Base-by-base conservation (phyloP, 2,329 filamentous ascomycete species). In the Epichloe glyceriae region DNA sequence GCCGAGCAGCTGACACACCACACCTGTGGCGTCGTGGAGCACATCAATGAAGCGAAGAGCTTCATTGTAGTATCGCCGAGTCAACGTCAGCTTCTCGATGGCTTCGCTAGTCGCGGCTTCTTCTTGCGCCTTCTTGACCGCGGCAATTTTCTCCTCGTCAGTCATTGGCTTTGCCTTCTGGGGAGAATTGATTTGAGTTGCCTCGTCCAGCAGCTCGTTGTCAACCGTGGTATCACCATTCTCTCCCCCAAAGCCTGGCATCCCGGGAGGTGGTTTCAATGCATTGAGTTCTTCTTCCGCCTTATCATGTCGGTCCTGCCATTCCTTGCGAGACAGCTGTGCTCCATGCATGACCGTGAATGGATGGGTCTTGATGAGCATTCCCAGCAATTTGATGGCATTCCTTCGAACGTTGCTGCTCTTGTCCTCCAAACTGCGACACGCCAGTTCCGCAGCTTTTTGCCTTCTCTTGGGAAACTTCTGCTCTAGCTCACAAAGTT, bases 341-440 rank as follows among this genome's bases (percentile, higher is more conserved):
- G 88, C 89, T 20, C 89, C 90, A 60, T 97, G 89, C 71, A 96
- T 84, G 17, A 90, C 82, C 38, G 86, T 88, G 61, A 96, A 98
- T 2, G 93, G 93, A 65, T 98, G 93, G 0, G 90, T 96, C 55
- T 90, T 88, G 59, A 98, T 88, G 6, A 98, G 73, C 42, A 86
- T 86, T 5, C 84, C 86, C 1, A 98, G 75, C 6, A 98, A 72
- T 67, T 95, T 97, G 64, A 98, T 93, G 2, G 93, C 90, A 64
- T 97, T 97, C 52, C 90, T 80, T 54, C 93, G 80, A 34, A 98
- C 93, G 61, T 97, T 95, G 68, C 93, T 98, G 70, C 91, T 97
- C 74, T 95, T 97, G 70, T 98, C 94, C 66, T 96, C 88, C 3
- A 98, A 74, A 65, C 91, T 97, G 58, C 87, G 80, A 51, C 86